Conservation (phyloP, 768 basidiomycete species). For the Naganishia vaughanmartiniae region DNA sequence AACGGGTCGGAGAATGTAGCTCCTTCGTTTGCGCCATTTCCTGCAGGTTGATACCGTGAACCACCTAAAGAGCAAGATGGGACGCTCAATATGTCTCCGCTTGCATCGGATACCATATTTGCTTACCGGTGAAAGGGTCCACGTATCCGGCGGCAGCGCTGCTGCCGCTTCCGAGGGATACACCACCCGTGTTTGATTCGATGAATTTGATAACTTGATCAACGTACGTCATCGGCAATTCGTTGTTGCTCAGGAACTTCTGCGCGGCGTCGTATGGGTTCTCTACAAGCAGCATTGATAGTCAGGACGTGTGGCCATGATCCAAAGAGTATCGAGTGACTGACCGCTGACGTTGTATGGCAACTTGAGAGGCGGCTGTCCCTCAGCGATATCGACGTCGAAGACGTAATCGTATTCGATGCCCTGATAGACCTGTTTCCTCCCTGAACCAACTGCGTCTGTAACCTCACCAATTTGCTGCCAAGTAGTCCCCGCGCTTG, state of each 20-base stretch:
- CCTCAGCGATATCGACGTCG: slow-evolving; percentile 93
- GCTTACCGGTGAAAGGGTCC: slow-evolving; percentile 48
- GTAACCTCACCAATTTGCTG: slow-evolving; percentile 94
- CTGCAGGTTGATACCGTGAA: slow-evolving; percentile 22
- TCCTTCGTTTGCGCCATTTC: slow-evolving; percentile 61
- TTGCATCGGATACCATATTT: no score
- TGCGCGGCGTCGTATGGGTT: slow-evolving; percentile 88
- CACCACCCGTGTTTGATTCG: slow-evolving; percentile 80
- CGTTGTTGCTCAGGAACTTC: slow-evolving; percentile 76
- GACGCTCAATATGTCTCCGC: background rate
- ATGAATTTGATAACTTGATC: slow-evolving; percentile 92
- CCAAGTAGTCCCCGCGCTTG: slow-evolving; percentile 67
- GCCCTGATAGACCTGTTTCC: slow-evolving; percentile 87
- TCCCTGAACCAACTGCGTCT: slow-evolving; percentile 83
- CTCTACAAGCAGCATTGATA: slow-evolving; percentile 57
- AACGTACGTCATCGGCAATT: slow-evolving; percentile 75
- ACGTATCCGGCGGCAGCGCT: slow-evolving; percentile 63
- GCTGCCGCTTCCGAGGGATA: slow-evolving; percentile 61
- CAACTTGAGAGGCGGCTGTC: slow-evolving; percentile 84
- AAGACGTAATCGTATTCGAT: slow-evolving; percentile 98
- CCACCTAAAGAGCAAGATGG: background rate
- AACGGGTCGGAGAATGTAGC: slow-evolving; percentile 45
- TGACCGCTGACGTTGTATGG: slow-evolving; percentile 85
- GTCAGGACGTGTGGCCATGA: background rate
- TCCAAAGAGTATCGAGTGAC: slow-evolving; percentile 34